These are phyloP conservation scores for Melampsora larici-populina DNA, from an alignment of 1,284 basidiomycete species.

Conservation along the genomic window DNA sequence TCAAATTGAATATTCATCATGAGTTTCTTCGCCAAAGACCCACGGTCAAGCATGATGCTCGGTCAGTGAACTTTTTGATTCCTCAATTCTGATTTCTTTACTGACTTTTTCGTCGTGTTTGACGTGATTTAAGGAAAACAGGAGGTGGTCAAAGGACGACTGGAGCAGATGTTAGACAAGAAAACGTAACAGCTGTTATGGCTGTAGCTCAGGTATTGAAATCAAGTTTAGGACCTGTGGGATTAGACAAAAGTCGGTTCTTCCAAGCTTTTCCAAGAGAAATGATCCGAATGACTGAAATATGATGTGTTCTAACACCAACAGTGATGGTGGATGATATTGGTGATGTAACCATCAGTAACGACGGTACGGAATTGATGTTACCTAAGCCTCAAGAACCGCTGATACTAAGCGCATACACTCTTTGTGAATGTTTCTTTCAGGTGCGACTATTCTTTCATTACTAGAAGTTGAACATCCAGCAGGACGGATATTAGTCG, in stretches of 20 bases:
- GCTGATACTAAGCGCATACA: neutral
- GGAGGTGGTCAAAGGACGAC: conserved; percentile 45
- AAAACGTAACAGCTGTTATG: conserved; percentile 80
- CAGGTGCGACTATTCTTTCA: conserved; percentile 85
- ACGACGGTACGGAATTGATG: conserved; percentile 63
- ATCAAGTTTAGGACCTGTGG: conserved; percentile 90
- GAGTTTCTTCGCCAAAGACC: conserved; percentile 47
- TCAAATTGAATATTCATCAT: conserved; percentile 25
- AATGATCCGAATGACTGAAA: conserved; percentile 53
- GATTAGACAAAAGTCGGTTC: conserved; percentile 38
- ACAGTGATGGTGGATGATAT: conserved; percentile 93
- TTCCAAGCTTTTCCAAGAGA: conserved; percentile 27
- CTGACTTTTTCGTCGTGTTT: conserved; percentile 26
- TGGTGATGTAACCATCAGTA: conserved; percentile 99
- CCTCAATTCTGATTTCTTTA: conserved; percentile 22
- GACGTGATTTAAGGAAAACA: conserved; percentile 30
- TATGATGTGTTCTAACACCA: neutral
- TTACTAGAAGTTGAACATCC: conserved; percentile 87
- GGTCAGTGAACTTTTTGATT: conserved; percentile 47
- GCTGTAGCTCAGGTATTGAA: conserved; percentile 97
- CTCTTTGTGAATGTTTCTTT: neutral
- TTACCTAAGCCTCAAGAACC: neutral
- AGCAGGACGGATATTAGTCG: conserved; percentile 89
- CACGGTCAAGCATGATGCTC: conserved; percentile 46
- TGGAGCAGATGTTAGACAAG: conserved; percentile 47